Conservation (phyloP, 768 basidiomycete species). For the Hysterangium stoloniferum region DNA sequence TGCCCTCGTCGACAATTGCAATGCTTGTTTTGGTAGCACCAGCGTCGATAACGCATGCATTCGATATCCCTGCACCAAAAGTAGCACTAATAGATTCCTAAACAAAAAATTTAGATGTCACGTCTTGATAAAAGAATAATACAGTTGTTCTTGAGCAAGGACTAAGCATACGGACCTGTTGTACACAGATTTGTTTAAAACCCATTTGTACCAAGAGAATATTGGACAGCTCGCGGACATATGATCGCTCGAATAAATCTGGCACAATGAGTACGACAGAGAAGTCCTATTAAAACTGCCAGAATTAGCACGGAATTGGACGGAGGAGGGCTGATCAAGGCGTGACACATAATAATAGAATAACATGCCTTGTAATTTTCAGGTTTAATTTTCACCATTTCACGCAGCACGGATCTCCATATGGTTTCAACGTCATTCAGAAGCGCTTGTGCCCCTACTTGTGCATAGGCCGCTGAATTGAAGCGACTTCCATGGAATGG, state of each 20-base stretch:
- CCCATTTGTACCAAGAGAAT: conserved; percentile 72
- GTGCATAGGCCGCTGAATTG: conserved; percentile 72
- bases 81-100: conserved; percentile 91
- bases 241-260: conserved; percentile 81
- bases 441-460: conserved; percentile 44
- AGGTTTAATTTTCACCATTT: conserved; percentile 46
- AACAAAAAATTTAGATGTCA: neutral
- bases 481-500: conserved; percentile 78
- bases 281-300: conserved; percentile 57
- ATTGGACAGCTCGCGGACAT: conserved; percentile 71
- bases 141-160: neutral
- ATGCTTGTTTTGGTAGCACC: conserved; percentile 80
- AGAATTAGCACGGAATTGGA: no score
- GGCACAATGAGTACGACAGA: conserved; percentile 87
- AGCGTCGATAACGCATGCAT: conserved; percentile 93
- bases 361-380: conserved; percentile 52
- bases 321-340: neutral
- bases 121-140: neutral
- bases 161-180: conserved; percentile 55
- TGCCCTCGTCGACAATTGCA: conserved; percentile 91
- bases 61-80: conserved; percentile 91
- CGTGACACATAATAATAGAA: neutral
- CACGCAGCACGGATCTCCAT: conserved; percentile 50
- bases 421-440: conserved; percentile 76
- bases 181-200: conserved; percentile 88